Base-by-base conservation (phyloP, 2,329 filamentous ascomycete species). In the Mollisiaceae sp. region DNA sequence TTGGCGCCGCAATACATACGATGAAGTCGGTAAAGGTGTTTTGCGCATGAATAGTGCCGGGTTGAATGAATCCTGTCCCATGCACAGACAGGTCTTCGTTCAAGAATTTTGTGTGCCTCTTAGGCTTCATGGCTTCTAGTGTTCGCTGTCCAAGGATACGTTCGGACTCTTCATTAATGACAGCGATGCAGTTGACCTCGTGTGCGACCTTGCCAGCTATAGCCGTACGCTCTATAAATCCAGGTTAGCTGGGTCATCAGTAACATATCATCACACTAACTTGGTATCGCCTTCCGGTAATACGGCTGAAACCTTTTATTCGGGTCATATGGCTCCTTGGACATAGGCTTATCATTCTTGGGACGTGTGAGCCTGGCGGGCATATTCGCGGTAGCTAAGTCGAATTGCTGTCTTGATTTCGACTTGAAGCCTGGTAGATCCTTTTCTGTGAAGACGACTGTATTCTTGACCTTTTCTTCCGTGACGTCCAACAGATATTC, bases 401-500 rank as follows among this genome's bases (percentile, higher is more conserved):
- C 83, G n/a, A 83, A 81, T 59, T 84, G 82, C 57, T 79, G 79
- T 72, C 83, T 85, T 74, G 85, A 85, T 76, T 84, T 85, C 20
- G 82, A 81, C 71, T 86, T 86, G 79, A 89, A 93, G 43, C 92
- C 92, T 0, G 93, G 91, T 24, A 97, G 85, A 74, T 98, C 93
- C 77, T 97, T 93, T 79, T 99, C 95, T 47, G 91, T 93, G 76
- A 99, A 99, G 64, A 98, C 83, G 76, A 91, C 97, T 22, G 93
- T 95, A 78, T 97, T 97, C 74, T 87, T 87, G 39, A 94, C 87
- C n/a, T 86, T 79, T 50, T 82, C 77, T 47, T 87, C 85, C 27
- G 86, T 89, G 56, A 93, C 83, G 56, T 93, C 89, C 65, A 98
- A 81, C 70, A 92, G 86, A 79, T 97, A 99, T 75, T 97, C 93